These are phyloP conservation scores for Beverwykella pulmonaria DNA, from an alignment of 495 filamentous ascomycete genomes.

Conservation along the genomic window DNA sequence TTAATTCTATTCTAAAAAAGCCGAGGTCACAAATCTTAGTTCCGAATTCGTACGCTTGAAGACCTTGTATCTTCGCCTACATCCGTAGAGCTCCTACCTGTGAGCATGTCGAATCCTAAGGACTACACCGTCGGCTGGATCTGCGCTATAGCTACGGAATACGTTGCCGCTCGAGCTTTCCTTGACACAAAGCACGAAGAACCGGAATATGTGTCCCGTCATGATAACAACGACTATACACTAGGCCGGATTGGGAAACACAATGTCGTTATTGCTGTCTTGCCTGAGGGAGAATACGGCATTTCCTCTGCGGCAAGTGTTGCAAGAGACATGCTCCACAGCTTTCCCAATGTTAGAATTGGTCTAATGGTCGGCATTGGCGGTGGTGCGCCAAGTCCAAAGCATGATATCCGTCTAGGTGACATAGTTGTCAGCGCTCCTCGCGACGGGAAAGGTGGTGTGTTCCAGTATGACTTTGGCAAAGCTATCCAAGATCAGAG, in stretches of 20 bases:
- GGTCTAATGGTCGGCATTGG: constrained; percentile 33
- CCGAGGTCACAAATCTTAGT: neutral
- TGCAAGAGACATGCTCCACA: constrained; percentile 25
- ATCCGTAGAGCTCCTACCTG: neutral
- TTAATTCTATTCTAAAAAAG: neutral
- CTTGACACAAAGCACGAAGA: constrained; percentile 44
- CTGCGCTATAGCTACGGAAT: constrained; percentile 44
- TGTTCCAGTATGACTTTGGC: too few relatives aligned
- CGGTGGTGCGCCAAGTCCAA: constrained; percentile 21
- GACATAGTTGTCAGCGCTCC: constrained; percentile 38
- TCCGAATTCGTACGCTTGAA: neutral
- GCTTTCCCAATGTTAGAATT: constrained; percentile 26
- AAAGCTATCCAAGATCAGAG: too few relatives aligned
- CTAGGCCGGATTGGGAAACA: constrained; percentile 46
- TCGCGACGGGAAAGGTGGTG: constrained; percentile 27
- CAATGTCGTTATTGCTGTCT: constrained; percentile 45
- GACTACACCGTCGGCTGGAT: constrained; percentile 49
- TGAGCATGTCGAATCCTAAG: neutral
- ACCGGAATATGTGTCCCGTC: constrained; percentile 31
- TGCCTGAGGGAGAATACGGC: constrained; percentile 40
- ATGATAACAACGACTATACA: constrained; percentile 46
- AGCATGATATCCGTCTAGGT: constrained; percentile 33
- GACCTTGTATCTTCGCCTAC: neutral
- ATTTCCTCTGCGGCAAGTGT: too few relatives aligned
- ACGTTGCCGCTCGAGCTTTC: constrained; percentile 44